These are phyloP conservation scores for Saitozyma podzolica DNA, from an alignment of 768 basidiomycete species.

Conservation along the genomic window DNA sequence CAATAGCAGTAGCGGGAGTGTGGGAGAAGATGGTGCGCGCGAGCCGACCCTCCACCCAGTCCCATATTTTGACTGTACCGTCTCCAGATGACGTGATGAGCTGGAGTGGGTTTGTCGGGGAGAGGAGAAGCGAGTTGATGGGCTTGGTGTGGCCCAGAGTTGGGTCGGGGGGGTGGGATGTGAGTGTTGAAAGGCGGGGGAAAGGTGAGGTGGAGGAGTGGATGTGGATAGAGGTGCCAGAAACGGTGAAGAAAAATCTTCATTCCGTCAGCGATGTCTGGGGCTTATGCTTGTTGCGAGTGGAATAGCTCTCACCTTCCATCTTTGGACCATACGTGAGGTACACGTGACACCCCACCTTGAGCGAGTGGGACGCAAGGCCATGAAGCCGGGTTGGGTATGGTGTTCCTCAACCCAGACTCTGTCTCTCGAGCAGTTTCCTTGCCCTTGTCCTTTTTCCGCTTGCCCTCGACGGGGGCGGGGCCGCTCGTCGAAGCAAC, in stretches of 20 bases:
- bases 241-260: constrained; percentile 85
- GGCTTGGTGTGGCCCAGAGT: constrained; percentile 55
- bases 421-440: no score
- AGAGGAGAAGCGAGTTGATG: constrained; percentile 74
- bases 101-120: constrained; percentile 84
- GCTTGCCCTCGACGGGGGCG: no score
- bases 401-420: no score
- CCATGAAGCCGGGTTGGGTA: constrained; percentile 14
- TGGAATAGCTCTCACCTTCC: constrained; percentile 64
- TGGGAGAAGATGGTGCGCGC: constrained; percentile 72
- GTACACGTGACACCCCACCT: constrained; percentile 43
- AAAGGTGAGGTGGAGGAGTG: constrained; percentile 80
- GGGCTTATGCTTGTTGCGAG: constrained; percentile 8
- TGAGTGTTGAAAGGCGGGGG: constrained; percentile 71
- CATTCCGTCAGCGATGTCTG: not conserved
- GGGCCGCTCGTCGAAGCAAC: no score
- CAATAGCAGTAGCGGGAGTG: constrained; percentile 49
- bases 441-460: no score
- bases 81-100: constrained; percentile 80
- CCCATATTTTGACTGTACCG: constrained; percentile 87
- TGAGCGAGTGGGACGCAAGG: constrained; percentile 38
- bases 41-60: constrained; percentile 80
- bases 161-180: constrained; percentile 40
- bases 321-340: constrained; percentile 83
- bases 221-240: constrained; percentile 79